Conservation (phyloP, 768 basidiomycete genomes). For the Trametes cubensis region DNA sequence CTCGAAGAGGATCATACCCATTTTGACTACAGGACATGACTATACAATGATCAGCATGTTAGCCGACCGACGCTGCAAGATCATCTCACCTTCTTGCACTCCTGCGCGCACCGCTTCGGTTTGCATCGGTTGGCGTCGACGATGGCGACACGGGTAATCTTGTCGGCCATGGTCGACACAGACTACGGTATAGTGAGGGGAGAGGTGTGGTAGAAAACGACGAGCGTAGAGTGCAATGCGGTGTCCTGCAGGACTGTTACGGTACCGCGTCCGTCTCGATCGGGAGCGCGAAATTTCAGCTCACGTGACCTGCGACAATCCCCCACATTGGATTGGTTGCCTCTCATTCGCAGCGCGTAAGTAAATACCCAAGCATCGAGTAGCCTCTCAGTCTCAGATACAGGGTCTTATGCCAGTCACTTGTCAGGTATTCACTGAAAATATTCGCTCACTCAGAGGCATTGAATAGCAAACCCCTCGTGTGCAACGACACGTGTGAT, state of each 20-base stretch:
- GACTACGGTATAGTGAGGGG: not conserved
- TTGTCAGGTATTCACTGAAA: no score
- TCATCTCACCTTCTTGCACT: constrained; percentile 89
- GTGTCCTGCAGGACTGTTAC: not conserved
- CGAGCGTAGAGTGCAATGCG: not conserved
- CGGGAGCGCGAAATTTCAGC: constrained; percentile 17
- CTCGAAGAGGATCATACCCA: constrained; percentile 59
- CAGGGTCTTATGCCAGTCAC: no score
- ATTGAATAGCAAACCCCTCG: no score
- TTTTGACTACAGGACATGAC: constrained; percentile 97
- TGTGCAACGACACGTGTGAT: no score
- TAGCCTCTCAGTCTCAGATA: no score
- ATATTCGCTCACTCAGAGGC: no score
- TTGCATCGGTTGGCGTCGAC: constrained; percentile 92
- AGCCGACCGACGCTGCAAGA: not conserved
- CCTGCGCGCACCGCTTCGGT: constrained; percentile 95
- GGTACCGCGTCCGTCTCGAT: constrained; percentile 4
- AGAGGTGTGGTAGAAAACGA: not conserved
- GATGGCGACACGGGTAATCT: constrained; percentile 97
- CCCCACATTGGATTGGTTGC: not conserved
- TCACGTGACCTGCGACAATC: constrained; percentile 9
- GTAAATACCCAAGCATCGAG: no score
- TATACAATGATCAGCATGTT: constrained; percentile 31
- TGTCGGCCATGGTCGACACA: constrained; percentile 52
- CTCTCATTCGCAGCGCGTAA: not conserved